phyloP scores from a whole-genome alignment of 2,329 filamentous ascomycete genomes.

The Coniochaeta prunicola region DNA sequence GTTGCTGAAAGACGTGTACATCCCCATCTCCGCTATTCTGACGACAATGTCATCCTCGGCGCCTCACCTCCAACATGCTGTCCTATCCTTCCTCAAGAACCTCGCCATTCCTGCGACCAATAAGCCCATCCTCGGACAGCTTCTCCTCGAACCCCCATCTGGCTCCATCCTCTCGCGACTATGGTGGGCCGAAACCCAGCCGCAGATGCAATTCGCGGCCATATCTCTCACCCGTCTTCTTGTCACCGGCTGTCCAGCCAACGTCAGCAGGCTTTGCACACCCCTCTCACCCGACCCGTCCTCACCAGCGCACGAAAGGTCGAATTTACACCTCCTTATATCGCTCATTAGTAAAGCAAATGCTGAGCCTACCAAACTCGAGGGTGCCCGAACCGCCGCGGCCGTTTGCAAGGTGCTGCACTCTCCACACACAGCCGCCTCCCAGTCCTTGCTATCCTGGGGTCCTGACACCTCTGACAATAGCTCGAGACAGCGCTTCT shows the following conservation, averaged over 20 bases:
- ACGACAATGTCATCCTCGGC: slow-evolving; percentile 13
- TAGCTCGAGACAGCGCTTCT: slow-evolving; percentile 29
- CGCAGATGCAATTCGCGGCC: slow-evolving; percentile 53
- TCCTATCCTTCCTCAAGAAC: slow-evolving; percentile 57
- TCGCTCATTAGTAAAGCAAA: slow-evolving; percentile 35
- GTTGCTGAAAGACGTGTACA: slow-evolving; percentile 35
- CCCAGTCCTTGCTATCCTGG: slow-evolving; percentile 11
- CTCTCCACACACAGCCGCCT: slow-evolving; percentile 24
- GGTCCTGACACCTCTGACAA: not conserved
- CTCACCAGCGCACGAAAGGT: slow-evolving; percentile 22
- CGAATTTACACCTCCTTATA: slow-evolving; percentile 29
- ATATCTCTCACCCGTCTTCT: slow-evolving; percentile 52
- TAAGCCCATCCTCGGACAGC: slow-evolving; percentile 40
- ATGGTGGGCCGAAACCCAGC: slow-evolving; percentile 41
- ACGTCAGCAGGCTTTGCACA: slow-evolving; percentile 41
- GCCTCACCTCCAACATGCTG: slow-evolving; percentile 46
- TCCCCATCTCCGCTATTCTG: slow-evolving; percentile 31
- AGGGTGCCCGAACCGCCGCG: slow-evolving; percentile 47
- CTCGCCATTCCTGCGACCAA: slow-evolving; percentile 51
- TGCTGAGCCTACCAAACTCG: slow-evolving; percentile 49
- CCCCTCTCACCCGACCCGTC: slow-evolving; percentile 29
- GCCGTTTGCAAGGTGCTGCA: slow-evolving; percentile 49
- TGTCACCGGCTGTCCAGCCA: slow-evolving; percentile 42
- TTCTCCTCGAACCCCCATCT: slow-evolving; percentile 31
- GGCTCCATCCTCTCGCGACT: slow-evolving; percentile 40